Evolutionary conservation across 1,139 yeast species (phyloP), one percentile per base, ranked within the genome.

Genomic region (Candida buenavistaensis): DNA sequence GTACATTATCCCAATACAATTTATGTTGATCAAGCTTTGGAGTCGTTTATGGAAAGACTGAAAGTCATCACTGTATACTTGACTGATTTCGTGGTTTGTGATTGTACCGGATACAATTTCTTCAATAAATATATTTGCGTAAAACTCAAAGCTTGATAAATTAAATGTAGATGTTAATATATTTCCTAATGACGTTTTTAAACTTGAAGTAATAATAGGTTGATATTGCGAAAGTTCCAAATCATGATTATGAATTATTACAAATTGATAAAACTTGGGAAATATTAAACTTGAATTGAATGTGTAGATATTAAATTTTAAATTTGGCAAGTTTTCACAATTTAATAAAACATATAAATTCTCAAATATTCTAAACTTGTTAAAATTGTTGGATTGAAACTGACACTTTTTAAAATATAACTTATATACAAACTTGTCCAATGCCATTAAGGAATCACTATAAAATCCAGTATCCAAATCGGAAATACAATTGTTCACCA

Each of bases 211-310:
- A 15, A 31, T 19, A 6, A 31, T 31, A 10, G 25, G 25, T 11
- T 24, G 24, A 10, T 13, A 15, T 14, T 35, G 34, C 10, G 23
- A 14, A 15, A 19, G 26, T 12, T 21, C 23, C 8, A 19, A 23
- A 14, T 17, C 26, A 17, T 28, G 24, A 20, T 22, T 14, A 12
- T 23, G 19, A 5, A 17, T 3, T 5, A 36, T 23, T 10, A 33
- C 23, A 26, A 44, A 45, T 10, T 45, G 37, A 40, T 59, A 57
- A 40, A 59, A 59, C 14, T 38, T 32, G 3, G 62, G 64, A 37
- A 57, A 61, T 29, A 57, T 34, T 12, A 60, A 40, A 11, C 47
- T 48, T 3, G 65, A 64, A 13, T 55, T 51, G 14, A 48, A 46
- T 1, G 62, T 53, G 20, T 49, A 50, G 21, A 46, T 37, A 16